Evolutionary conservation across 106 monocot genomes (phyloP).

Genomic region (Dactylorhiza incarnata): DNA sequence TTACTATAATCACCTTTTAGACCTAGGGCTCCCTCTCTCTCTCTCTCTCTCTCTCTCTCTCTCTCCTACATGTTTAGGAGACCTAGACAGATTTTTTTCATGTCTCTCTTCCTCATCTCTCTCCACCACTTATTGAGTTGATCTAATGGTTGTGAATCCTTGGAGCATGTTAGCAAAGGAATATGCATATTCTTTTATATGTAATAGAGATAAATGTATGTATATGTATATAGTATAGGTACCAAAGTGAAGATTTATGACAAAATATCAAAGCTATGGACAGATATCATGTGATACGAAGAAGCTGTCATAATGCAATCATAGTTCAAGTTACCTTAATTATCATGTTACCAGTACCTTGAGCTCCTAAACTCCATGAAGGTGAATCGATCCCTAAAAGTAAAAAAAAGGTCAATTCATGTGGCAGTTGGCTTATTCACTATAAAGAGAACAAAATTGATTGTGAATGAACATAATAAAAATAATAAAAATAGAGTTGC

Average conservation of each 20-base stretch:
- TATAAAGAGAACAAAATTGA: neutral
- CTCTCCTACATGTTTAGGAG: no score
- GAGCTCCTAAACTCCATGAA: constrained; percentile 43
- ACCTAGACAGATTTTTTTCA: no score
- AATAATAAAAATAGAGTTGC: neutral
- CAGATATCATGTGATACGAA: neutral
- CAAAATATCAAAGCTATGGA: neutral
- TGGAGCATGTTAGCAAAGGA: no score
- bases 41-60: no score
- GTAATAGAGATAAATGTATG: no score
- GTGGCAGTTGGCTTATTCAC: neutral
- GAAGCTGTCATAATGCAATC: neutral
- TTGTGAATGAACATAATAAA: neutral
- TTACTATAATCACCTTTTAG: no score
- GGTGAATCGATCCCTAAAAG: constrained; percentile 74
- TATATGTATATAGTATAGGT: no score
- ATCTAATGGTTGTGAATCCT: no score
- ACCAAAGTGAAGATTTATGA: neutral
- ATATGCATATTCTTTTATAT: no score
- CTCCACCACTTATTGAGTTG: no score
- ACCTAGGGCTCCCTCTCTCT: no score
- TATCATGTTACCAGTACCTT: constrained; percentile 35
- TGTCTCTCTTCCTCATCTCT: no score
- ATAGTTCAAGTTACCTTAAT: constrained; percentile 65
- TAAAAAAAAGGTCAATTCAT: constrained; percentile 3